Conservation (phyloP, 2,329 filamentous ascomycete genomes). For the Beauveria scarabaeidicola region DNA sequence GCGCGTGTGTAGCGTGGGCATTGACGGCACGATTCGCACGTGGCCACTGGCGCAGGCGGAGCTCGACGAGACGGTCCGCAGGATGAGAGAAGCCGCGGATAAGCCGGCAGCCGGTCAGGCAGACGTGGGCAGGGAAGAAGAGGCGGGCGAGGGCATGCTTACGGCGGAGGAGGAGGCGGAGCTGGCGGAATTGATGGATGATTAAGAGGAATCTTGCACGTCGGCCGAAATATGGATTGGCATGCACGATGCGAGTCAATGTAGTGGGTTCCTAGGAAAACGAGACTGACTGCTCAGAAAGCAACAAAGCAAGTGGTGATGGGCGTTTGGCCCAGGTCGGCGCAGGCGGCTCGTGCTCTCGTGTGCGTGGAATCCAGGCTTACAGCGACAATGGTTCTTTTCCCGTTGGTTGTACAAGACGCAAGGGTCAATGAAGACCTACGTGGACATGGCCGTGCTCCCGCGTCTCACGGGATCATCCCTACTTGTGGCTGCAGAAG, state of each 20-base stretch:
- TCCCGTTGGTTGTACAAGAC: not conserved
- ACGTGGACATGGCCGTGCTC: not conserved
- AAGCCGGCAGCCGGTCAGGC: slow-evolving; percentile 44
- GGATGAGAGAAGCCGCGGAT: slow-evolving; percentile 37
- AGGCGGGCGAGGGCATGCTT: slow-evolving; percentile 39
- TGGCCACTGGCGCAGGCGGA: slow-evolving; percentile 66
- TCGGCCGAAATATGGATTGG: not conserved
- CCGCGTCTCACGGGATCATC: not conserved
- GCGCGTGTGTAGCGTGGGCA: slow-evolving; percentile 69
- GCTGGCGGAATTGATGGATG: slow-evolving; percentile 82
- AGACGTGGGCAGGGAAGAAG: slow-evolving; percentile 37
- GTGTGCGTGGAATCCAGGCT: not conserved
- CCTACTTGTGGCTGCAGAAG: not conserved
- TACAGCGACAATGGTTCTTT: not conserved
- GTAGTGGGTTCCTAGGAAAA: not conserved
- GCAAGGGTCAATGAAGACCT: too few relatives aligned
- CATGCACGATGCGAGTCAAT: not conserved
- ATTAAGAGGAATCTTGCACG: slow-evolving; percentile 27
- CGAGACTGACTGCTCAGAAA: not conserved
- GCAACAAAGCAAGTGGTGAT: not conserved
- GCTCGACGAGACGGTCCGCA: slow-evolving; percentile 41
- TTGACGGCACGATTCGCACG: slow-evolving; percentile 78
- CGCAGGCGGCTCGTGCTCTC: not conserved
- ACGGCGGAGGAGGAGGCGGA: slow-evolving; percentile 91
- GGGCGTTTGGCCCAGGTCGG: not conserved